These are phyloP conservation scores for Pichia sp. DNA, from an alignment of 1,139 yeast species.

Conservation along the genomic window DNA sequence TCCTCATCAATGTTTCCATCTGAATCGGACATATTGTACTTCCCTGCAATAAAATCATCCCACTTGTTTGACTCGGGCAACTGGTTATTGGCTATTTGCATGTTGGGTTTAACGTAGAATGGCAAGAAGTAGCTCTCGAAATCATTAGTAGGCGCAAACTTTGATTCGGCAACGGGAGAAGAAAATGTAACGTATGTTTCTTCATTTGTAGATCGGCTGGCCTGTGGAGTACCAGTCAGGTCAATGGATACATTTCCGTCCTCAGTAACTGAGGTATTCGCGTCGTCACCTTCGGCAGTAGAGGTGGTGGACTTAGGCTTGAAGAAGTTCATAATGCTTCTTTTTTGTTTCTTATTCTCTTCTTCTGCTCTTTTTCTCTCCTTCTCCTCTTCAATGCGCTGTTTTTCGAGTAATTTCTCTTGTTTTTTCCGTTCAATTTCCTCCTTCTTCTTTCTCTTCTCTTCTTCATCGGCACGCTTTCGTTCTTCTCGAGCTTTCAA, in stretches of 20 bases:
- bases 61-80: constrained; percentile 1
- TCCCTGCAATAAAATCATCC: neutral
- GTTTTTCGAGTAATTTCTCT: constrained; percentile 21
- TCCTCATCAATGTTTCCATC: no score
- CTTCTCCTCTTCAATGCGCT: constrained; percentile 25
- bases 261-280: no score
- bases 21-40: no score
- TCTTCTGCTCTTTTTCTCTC: constrained; percentile 27
- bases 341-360: constrained; percentile 20
- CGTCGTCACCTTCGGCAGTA: no score
- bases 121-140: constrained; percentile 45
- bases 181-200: no score
- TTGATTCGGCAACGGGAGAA: no score
- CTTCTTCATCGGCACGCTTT: constrained; percentile 30
- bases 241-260: no score
- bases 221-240: no score
- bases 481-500: constrained; percentile 26
- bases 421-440: constrained; percentile 26
- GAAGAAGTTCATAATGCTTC: constrained; percentile 25
- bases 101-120: constrained; percentile 37
- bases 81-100: constrained; percentile 8
- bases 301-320: constrained; percentile 15
- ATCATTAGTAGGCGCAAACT: no score
- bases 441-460: constrained; percentile 28
- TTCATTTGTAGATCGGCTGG: no score